Conservation (phyloP, 129 eudicot species). For the Artemisia annua region DNA sequence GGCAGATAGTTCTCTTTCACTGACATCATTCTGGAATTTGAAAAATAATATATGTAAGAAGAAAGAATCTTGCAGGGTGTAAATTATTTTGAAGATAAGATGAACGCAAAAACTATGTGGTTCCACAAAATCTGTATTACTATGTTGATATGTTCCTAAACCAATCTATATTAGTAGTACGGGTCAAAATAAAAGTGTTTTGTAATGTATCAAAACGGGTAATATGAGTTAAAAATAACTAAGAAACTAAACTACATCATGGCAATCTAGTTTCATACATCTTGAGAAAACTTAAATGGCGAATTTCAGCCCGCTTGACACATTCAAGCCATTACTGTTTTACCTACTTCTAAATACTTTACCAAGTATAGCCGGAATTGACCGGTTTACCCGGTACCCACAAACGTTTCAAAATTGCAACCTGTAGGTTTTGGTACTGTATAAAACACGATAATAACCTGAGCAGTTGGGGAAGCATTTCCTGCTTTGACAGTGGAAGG, state of each 20-base stretch:
- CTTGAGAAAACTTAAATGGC: neutral
- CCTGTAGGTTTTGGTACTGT: neutral
- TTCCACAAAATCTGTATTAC: neutral
- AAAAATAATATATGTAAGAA: neutral
- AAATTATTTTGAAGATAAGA: neutral
- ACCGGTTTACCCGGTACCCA: neutral
- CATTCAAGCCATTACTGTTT: neutral
- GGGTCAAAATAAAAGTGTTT: no score
- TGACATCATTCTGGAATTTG: conserved; percentile 59
- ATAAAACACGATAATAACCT: conserved; percentile 34
- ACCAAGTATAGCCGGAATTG: neutral
- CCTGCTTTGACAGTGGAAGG: no score
- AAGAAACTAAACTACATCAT: no score
- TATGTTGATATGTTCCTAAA: no score
- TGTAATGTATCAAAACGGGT: no score
- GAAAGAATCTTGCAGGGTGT: neutral
- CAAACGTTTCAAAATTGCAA: neutral
- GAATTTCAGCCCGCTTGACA: neutral
- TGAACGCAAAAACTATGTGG: neutral
- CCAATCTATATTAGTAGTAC: no score
- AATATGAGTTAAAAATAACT: no score
- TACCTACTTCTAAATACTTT: neutral
- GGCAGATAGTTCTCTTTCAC: conserved; percentile 80
- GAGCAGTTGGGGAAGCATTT: conserved; percentile 39
- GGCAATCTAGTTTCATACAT: no score